A percentile compares a stretch with the other conserved stretches of the same genome.
phyloP scores from a whole-genome alignment of 352 stramenopile species.

The Phytophthora citrophthora region DNA sequence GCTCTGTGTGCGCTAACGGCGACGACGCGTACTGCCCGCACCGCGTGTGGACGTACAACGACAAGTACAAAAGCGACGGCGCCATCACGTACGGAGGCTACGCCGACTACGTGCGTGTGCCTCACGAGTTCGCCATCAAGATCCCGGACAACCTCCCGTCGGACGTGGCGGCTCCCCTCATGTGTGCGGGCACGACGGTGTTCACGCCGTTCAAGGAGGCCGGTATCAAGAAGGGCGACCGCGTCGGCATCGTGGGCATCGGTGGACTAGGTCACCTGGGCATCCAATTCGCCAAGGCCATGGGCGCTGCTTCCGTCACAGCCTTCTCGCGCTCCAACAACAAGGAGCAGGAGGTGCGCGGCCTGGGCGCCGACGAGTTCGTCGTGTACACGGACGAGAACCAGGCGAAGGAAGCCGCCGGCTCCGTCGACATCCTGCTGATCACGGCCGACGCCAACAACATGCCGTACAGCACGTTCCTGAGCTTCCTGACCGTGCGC shows the following conservation, averaged over 20 bases:
- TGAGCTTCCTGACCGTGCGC: constrained; percentile 57
- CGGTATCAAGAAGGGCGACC: constrained; percentile 52
- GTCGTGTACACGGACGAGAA: constrained; percentile 60
- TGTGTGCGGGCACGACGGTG: constrained; percentile 24
- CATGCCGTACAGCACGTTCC: constrained; percentile 54
- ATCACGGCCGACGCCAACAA: constrained; percentile 72
- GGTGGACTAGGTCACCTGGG: constrained; percentile 88
- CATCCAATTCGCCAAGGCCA: constrained; percentile 81
- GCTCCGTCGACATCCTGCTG: constrained; percentile 72
- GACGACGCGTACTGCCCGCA: constrained; percentile 67
- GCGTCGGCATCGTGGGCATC: constrained; percentile 80
- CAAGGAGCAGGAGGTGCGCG: constrained; percentile 65
- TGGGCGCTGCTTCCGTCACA: constrained; percentile 59
- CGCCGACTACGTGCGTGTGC: constrained; percentile 67
- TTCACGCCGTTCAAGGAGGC: constrained; percentile 49
- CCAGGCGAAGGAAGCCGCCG: constrained; percentile 20
- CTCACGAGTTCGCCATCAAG: constrained; percentile 62
- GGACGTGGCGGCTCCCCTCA: constrained; percentile 17
- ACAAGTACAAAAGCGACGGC: constrained; percentile 46
- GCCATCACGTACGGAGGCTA: constrained; percentile 65
- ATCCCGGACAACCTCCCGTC: constrained; percentile 30
- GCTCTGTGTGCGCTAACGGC: constrained; percentile 58
- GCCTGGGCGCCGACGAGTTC: constrained; percentile 71
- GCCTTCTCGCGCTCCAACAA: constrained; percentile 68
- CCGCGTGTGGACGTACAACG: constrained; percentile 58